Conservation (phyloP, 2,329 filamentous ascomycete genomes). For the Pyricularia sp. region DNA sequence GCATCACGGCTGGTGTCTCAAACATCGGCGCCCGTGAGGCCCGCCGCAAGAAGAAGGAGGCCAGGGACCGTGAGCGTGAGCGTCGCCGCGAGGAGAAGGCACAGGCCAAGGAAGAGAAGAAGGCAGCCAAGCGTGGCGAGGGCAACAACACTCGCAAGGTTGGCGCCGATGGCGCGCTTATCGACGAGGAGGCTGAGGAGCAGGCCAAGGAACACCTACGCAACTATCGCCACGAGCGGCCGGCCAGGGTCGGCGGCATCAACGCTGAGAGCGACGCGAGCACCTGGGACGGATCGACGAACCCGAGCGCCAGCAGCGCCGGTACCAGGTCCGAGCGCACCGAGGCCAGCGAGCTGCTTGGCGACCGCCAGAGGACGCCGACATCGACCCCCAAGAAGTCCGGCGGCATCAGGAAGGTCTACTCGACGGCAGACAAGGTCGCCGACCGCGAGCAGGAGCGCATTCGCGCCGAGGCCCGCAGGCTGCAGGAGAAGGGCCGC, state of each 20-base stretch:
- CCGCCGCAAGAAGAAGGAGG: slow-evolving; percentile 39
- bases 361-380: slow-evolving; percentile 46
- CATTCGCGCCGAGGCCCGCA: slow-evolving; percentile 45
- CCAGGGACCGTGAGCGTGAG: slow-evolving; percentile 41
- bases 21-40: slow-evolving; percentile 47
- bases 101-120: slow-evolving; percentile 22
- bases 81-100: slow-evolving; percentile 25
- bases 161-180: slow-evolving; percentile 50
- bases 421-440: slow-evolving; percentile 48
- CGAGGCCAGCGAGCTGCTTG: slow-evolving; percentile 37
- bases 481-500: slow-evolving; percentile 44
- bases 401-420: slow-evolving; percentile 52
- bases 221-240: slow-evolving; percentile 76
- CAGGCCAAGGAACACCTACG: slow-evolving; percentile 61
- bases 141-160: slow-evolving; percentile 33
- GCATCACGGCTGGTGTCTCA: slow-evolving; percentile 48
- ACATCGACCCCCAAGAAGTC: slow-evolving; percentile 41
- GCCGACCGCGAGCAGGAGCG: slow-evolving; percentile 42
- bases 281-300: slow-evolving; percentile 65
- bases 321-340: slow-evolving; percentile 11
- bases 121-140: slow-evolving; percentile 25
- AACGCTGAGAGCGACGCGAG: slow-evolving; percentile 75
- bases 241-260: slow-evolving; percentile 79
- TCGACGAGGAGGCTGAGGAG: slow-evolving; percentile 55
- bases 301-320: slow-evolving; percentile 50